Base-by-base conservation (phyloP, 345 rosid genomes). In the Noccaea caerulescens region DNA sequence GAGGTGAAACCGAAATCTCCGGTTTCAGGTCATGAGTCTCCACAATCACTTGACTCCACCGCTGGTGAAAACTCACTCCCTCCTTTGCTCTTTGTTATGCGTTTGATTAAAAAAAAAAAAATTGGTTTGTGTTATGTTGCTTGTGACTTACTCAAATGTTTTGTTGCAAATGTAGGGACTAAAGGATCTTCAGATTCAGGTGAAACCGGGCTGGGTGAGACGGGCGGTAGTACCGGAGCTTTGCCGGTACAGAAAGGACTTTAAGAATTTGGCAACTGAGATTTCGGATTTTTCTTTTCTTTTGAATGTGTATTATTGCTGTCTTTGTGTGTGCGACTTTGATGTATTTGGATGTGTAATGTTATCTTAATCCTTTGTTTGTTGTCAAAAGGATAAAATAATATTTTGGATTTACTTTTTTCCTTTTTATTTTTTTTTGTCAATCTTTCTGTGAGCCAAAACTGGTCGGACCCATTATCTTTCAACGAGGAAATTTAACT, bases 1-100 rank as follows among this genome's bases (percentile, higher is more conserved):
- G 76, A 72, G 56, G 70, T 13, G 13, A 63, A 72, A 33, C 71
- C 71, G 4, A 65, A 47, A 46, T 54, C 77, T 34, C 51, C 77
- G 14, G 18, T 1, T 55, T 55, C 76, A 1, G 64, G 34, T 54
- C 20, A 47, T 1, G 67, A 66, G 55, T 41, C 73, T 10, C 7
- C 73, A 36, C 68, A 74, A 49, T 54, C 78, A 14, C 72, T 74
- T 20, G 72, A 49, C 8, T 10, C 63, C 49, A 42, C 78, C 39
- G 51, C 60, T 68, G 78, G 78, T 74, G 58, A 33, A 13, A 13
- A 23, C 64, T 46, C 13, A 3, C 43, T 56, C 34, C 11, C 18
- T 56, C 61, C 27, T 54, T 56, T 41, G 8, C 43, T 60, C 23
- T 20, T 55, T 45, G 20, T 13, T 34, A n/a, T 42, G 33, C 18